Evolutionary conservation across 495 filamentous ascomycete species (phyloP), one percentile per base, ranked within the genome.

Genomic region (Aspergillus egyptiacus): DNA sequence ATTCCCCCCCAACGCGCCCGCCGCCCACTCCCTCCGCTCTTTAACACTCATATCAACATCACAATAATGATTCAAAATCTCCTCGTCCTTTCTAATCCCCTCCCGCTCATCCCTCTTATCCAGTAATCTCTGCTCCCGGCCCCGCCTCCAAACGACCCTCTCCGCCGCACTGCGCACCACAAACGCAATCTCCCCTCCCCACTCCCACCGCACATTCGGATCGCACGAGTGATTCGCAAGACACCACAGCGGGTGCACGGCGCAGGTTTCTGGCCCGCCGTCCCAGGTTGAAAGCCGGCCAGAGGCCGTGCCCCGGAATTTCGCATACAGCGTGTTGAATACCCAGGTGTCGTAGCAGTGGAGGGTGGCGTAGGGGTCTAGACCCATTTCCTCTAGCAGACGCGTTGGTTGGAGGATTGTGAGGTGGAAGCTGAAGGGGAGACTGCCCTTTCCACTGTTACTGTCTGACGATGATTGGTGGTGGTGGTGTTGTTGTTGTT

Each of bases 121-220:
- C 23, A 11, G n/a, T 27, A 19, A 11, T 37, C 35, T 15, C 48
- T 27, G 14, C 56, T 25, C 55, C 44, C 63, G 53, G 9, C 23
- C 56, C 46, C 64, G 64, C 55, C 58, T 66, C 70, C 72, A 82
- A 48, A 60, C 67, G 36, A 72, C 72, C 35, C 68, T 66, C 51
- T 80, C 70, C 13, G 62, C 61, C 15, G 58, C 46, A 9, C 54
- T 56, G 19, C 78, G 57, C 4, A 68, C 75, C 34, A 67, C 61
- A 58, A 96, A 84, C 9, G 80, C 80, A 66, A 96, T 94, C 48
- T 80, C 82, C 0, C 87, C 89, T 17, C 84, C 84, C 85, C 91
- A 97, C 57, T 94, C 89, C 93, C 93, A 98, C 1, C 75, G 72
- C 37, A 96, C 88, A 67, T 95, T 96, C 9, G 93, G 93, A 63